phyloP scores from a whole-genome alignment of 345 rosid species.

The Luvunga scandens region DNA sequence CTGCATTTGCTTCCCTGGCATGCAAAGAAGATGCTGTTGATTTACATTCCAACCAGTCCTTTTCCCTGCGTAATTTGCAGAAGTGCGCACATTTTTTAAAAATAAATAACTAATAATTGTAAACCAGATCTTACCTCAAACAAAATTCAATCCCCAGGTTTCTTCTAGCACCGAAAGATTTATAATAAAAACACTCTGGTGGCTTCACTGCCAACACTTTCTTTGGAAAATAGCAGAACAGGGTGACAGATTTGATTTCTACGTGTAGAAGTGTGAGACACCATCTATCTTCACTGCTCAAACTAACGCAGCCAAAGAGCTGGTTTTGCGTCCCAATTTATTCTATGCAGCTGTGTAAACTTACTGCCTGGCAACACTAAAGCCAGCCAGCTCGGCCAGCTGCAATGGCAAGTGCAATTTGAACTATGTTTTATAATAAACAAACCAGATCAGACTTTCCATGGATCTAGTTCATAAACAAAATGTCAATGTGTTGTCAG shows the following conservation, averaged over 20 bases:
- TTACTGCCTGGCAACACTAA: constrained; percentile 68
- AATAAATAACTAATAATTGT: not conserved
- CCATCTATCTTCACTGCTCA: constrained; percentile 58
- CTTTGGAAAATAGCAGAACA: not conserved
- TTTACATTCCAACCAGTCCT: not conserved
- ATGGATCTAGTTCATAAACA: not conserved
- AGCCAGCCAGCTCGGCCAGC: constrained; percentile 98
- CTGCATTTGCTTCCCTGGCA: not conserved
- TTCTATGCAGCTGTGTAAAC: constrained; percentile 71
- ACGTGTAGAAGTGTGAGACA: constrained; percentile 28
- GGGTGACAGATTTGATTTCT: no score
- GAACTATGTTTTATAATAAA: not conserved
- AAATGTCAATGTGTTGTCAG: not conserved
- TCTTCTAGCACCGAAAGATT: no score
- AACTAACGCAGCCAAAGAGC: constrained; percentile 63
- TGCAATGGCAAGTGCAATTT: constrained; percentile 27
- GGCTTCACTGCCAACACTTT: not conserved
- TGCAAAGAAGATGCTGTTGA: constrained; percentile 3
- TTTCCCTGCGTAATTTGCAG: not conserved
- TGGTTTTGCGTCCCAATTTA: constrained; percentile 53
- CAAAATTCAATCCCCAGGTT: not conserved
- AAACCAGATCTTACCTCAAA: not conserved
- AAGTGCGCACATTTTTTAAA: not conserved
- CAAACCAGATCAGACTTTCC: not conserved
- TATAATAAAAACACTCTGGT: no score